phyloP scores from a whole-genome alignment of 2,329 filamentous ascomycete genomes.

The Colletotrichum caudatum region DNA sequence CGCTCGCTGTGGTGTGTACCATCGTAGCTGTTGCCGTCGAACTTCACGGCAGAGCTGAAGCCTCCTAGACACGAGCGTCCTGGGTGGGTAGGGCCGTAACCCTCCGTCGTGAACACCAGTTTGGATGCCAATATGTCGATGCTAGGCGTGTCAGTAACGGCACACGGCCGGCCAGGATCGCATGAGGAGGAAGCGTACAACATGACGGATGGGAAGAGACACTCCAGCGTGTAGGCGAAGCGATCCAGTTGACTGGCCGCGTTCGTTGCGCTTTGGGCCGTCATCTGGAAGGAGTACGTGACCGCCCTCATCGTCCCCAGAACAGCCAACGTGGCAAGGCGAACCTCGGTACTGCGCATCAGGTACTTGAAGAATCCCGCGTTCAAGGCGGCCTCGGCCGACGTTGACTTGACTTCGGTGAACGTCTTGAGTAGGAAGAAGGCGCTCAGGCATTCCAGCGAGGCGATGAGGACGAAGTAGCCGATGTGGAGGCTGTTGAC shows the following conservation, averaged over 20 bases:
- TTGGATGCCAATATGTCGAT: conserved; percentile 53
- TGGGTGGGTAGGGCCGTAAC: not conserved
- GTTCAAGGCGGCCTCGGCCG: conserved; percentile 48
- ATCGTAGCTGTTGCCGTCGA: not conserved
- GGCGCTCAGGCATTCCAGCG: conserved; percentile 55
- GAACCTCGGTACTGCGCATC: conserved; percentile 55
- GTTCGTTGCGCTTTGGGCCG: conserved; percentile 52
- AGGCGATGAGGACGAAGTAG: conserved; percentile 57
- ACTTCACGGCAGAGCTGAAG: conserved; percentile 2
- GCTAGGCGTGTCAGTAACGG: conserved; percentile 28
- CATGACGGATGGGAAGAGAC: conserved; percentile 56
- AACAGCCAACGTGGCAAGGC: conserved; percentile 53
- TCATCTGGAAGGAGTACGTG: conserved; percentile 56
- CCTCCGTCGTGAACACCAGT: conserved; percentile 44
- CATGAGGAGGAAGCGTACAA: conserved; percentile 47
- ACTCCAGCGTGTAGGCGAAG: conserved; percentile 57
- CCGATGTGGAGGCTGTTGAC: conserved; percentile 56
- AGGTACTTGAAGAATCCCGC: conserved; percentile 54
- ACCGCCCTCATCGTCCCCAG: conserved; percentile 55
- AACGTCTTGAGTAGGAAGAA: conserved; percentile 56
- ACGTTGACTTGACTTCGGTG: conserved; percentile 48
- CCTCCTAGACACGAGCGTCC: not conserved
- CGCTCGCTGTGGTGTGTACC: conserved; percentile 3
- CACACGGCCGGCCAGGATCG: not conserved
- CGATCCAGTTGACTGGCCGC: conserved; percentile 55